Conservation (phyloP, 495 filamentous ascomycete genomes). For the Aspergillus funiculosus region DNA sequence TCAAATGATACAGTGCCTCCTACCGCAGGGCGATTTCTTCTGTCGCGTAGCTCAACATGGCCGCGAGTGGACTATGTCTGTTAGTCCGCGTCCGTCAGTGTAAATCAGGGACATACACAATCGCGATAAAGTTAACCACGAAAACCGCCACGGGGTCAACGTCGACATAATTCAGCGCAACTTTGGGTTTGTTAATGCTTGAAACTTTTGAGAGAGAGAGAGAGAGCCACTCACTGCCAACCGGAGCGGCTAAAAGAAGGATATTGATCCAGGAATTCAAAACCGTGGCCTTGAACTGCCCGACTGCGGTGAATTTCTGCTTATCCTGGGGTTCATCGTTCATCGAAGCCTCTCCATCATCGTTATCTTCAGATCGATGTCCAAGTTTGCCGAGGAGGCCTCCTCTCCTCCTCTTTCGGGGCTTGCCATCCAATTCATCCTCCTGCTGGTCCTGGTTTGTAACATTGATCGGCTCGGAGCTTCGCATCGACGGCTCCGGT, state of each 20-base stretch:
- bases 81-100: background rate
- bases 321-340: conserved; percentile 21
- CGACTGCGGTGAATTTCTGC: conserved; percentile 57
- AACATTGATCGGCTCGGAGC: conserved; percentile 37
- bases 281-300: conserved; percentile 65
- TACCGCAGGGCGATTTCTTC: conserved; percentile 50
- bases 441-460: conserved; percentile 10
- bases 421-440: conserved; percentile 9
- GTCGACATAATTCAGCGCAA: conserved; percentile 59
- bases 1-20: background rate
- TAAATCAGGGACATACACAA: conserved; percentile 44
- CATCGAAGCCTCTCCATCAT: background rate
- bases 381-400: conserved; percentile 21
- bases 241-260: conserved; percentile 69
- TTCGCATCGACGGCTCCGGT: conserved; percentile 28
- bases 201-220: background rate
- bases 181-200: conserved; percentile 28
- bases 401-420: conserved; percentile 28
- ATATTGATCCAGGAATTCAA: conserved; percentile 83
- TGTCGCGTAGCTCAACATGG: conserved; percentile 52
- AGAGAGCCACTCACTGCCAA: conserved; percentile 44
- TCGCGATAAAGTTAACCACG: conserved; percentile 82
- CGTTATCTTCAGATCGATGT: conserved; percentile 10
- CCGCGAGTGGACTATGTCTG: conserved; percentile 41
- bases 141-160: conserved; percentile 61